Percentiles rank a stretch among this genome's conserved stretches.
Conservation (phyloP, 2,329 filamentous ascomycete species). For the Westerdykella aurantiaca region DNA sequence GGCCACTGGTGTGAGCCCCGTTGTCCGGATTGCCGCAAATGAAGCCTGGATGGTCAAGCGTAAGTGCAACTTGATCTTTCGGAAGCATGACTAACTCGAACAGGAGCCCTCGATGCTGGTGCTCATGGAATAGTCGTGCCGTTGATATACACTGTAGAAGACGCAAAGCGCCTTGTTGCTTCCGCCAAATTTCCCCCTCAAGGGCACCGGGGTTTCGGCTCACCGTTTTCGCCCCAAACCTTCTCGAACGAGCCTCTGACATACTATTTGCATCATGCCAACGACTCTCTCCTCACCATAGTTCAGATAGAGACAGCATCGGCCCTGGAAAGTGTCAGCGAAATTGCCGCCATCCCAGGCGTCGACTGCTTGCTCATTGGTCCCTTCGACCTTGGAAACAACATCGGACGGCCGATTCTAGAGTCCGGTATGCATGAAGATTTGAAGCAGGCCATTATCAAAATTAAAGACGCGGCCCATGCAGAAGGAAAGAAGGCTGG, state of each 20-base stretch:
- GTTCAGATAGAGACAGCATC: constrained; percentile 44
- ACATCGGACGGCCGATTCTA: constrained; percentile 50
- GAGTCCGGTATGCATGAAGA: constrained; percentile 45
- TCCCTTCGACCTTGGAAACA: constrained; percentile 54
- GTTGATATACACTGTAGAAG: constrained; percentile 48
- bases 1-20: constrained; percentile 39
- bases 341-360: constrained; percentile 49
- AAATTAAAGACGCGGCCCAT: constrained; percentile 48
- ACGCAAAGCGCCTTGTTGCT: constrained; percentile 48
- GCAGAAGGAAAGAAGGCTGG: constrained; percentile 50
- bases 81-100: neutral
- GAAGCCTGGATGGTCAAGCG: constrained; percentile 59
- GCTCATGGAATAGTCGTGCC: constrained; percentile 56
- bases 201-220: constrained; percentile 52
- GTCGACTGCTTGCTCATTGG: constrained; percentile 52
- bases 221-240: constrained; percentile 48
- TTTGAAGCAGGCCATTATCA: constrained; percentile 47
- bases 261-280: constrained; percentile 52
- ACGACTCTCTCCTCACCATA: constrained; percentile 48
- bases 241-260: constrained; percentile 39
- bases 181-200: constrained; percentile 53
- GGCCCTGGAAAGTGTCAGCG: constrained; percentile 38
- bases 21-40: constrained; percentile 49
- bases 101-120: constrained; percentile 53
- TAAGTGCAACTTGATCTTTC: constrained; percentile 16